Percentiles rank a stretch among this genome's conserved stretches.
These are phyloP conservation scores for Neonothopanus nambi DNA, from an alignment of 1,284 basidiomycete genomes.

Conservation along the genomic window DNA sequence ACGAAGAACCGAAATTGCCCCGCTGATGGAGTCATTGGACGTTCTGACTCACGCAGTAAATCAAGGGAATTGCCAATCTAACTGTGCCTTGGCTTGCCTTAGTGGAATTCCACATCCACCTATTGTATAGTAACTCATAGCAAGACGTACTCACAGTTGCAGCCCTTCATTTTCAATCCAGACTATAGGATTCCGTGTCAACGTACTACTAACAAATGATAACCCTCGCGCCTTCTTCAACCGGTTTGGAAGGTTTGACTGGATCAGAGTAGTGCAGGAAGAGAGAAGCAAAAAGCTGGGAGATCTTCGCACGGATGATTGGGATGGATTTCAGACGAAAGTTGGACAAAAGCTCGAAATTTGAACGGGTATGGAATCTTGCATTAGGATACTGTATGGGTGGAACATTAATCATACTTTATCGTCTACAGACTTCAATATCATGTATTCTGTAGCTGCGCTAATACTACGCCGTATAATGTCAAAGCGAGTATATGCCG, in stretches of 20 bases:
- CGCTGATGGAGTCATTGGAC: too few species aligned
- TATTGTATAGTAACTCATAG: slow-evolving; percentile 41
- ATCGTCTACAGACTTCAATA: too few species aligned
- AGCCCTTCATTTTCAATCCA: slow-evolving; percentile 9
- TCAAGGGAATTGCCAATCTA: neutral
- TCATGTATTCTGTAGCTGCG: too few species aligned
- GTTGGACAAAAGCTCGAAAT: slow-evolving; percentile 37
- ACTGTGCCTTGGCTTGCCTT: slow-evolving; percentile 10
- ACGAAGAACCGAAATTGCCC: too few species aligned
- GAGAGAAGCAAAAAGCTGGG: slow-evolving; percentile 51
- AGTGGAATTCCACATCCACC: slow-evolving; percentile 16
- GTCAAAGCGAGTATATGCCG: too few species aligned
- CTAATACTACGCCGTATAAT: too few species aligned
- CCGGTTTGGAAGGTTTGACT: slow-evolving; percentile 53
- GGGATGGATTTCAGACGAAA: slow-evolving; percentile 42
- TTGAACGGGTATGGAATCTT: neutral
- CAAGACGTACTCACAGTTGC: slow-evolving; percentile 26
- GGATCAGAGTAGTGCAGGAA: slow-evolving; percentile 25
- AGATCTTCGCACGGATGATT: slow-evolving; percentile 67
- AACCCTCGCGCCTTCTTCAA: slow-evolving; percentile 51
- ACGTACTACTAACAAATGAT: slow-evolving; percentile 53
- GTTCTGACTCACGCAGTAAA: too few species aligned
- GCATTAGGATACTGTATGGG: too few species aligned
- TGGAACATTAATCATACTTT: too few species aligned
- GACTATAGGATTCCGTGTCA: slow-evolving; percentile 60